Conservation (phyloP, 106 monocot species). For the Posidonia australis region DNA sequence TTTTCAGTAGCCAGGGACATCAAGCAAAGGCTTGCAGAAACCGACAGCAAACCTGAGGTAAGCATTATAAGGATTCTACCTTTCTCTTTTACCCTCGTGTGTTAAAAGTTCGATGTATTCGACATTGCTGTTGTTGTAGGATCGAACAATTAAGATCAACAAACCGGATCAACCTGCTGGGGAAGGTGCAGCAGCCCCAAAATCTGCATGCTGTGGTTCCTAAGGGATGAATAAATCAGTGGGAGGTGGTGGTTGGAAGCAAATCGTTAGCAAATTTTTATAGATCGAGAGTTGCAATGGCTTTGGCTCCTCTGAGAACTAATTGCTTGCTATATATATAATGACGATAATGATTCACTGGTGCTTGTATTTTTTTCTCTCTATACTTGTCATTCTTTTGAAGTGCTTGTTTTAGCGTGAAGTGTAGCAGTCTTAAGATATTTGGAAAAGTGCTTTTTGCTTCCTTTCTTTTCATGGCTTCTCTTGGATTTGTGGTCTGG, state of each 20-base stretch:
- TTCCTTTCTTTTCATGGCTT: neutral
- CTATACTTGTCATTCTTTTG: slow-evolving; percentile 7
- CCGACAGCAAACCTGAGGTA: slow-evolving; percentile 16
- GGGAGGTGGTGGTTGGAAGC: neutral
- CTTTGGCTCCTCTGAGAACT: slow-evolving; percentile 5
- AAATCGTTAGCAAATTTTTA: neutral
- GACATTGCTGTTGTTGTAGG: slow-evolving; percentile 1
- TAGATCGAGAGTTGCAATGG: neutral
- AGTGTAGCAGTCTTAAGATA: neutral
- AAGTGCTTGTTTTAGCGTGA: slow-evolving; percentile 1
- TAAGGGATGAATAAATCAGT: neutral
- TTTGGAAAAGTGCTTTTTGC: neutral
- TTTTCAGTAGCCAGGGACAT: slow-evolving; percentile 21
- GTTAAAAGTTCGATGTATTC: neutral
- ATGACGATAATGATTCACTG: slow-evolving; percentile 2
- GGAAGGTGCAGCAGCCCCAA: neutral
- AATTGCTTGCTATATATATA: slow-evolving; percentile 3
- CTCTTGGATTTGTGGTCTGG: neutral
- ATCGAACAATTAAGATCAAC: slow-evolving; percentile 20
- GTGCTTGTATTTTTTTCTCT: slow-evolving; percentile 9
- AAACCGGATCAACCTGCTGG: slow-evolving; percentile 12
- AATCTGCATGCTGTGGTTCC: slow-evolving; percentile 19
- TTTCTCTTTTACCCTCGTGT: neutral
- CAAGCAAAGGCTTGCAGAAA: slow-evolving; percentile 20
- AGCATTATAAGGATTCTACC: neutral